These are phyloP conservation scores for Stentor coeruleus DNA, from an alignment of 73 alveolate species.

Conservation along the genomic window DNA sequence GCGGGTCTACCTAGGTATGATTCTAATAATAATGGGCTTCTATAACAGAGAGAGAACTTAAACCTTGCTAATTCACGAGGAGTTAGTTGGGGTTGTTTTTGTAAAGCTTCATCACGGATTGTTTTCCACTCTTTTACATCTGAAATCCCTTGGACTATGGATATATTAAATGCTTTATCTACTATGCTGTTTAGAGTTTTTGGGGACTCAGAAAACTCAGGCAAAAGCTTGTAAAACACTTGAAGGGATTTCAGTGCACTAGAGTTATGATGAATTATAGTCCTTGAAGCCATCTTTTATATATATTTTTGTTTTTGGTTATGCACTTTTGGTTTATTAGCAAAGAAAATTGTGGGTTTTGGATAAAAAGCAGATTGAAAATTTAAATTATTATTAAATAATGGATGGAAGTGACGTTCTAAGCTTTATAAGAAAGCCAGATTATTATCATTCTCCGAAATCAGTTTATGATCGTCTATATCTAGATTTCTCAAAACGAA, in stretches of 20 bases:
- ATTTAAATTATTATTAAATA: too few relatives aligned
- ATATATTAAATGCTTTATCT: neutral
- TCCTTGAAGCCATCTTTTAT: slow-evolving; percentile 17
- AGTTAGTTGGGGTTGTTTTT: slow-evolving; percentile 9
- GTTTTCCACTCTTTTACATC: slow-evolving; percentile 14
- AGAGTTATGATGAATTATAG: neutral
- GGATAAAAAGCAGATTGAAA: too few relatives aligned
- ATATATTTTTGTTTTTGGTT: too few relatives aligned
- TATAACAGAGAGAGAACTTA: neutral
- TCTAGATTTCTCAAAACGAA: neutral
- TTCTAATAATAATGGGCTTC: neutral
- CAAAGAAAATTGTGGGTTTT: too few relatives aligned
- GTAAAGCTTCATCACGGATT: slow-evolving; percentile 6
- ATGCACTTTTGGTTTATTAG: too few relatives aligned
- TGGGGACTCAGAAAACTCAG: slow-evolving; percentile 17
- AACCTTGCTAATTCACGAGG: slow-evolving; percentile 24
- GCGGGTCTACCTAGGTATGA: slow-evolving; percentile 7
- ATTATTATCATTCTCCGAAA: neutral
- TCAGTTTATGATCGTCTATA: neutral
- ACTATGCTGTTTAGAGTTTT: neutral
- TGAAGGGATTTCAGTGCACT: neutral
- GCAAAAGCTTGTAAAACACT: neutral
- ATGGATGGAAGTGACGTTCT: neutral
- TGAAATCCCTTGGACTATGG: neutral
- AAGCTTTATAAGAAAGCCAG: neutral